These are phyloP conservation scores for Phytopythium montanum DNA, from an alignment of 352 stramenopile genomes.

Conservation along the genomic window DNA sequence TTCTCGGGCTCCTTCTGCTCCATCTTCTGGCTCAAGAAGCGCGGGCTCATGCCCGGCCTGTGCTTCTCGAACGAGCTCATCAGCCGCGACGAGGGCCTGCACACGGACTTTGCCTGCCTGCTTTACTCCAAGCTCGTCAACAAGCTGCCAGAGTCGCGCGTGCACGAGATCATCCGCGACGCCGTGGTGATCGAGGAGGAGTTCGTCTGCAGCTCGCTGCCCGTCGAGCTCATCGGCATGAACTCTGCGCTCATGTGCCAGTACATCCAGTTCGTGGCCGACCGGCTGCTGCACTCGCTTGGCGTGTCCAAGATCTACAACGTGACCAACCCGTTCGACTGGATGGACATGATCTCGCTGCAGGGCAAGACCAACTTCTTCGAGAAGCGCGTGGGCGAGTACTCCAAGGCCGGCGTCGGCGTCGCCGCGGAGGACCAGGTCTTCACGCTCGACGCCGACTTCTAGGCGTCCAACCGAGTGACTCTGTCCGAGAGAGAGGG, in stretches of 20 bases:
- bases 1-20: conserved; percentile 99
- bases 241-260: conserved; percentile 97
- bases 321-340: conserved; percentile 97
- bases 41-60: conserved; percentile 97
- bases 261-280: conserved; percentile 99
- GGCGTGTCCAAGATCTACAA: conserved; percentile 93
- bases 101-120: conserved; percentile 99
- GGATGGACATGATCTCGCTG: conserved; percentile 99
- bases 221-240: conserved; percentile 99
- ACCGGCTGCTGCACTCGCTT: conserved; percentile 93
- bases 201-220: conserved; percentile 96
- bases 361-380: conserved; percentile 99
- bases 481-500: too few species aligned
- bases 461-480: conserved; percentile 47
- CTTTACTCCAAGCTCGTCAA: conserved; percentile 98
- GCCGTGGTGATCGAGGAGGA: conserved; percentile 98
- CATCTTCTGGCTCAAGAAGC: conserved; percentile 99
- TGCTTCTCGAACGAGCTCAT: conserved; percentile 99
- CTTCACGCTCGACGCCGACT: conserved; percentile 93
- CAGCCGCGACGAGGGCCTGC: conserved; percentile 96
- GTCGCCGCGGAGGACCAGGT: conserved; percentile 84
- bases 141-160: conserved; percentile 90
- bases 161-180: conserved; percentile 95
- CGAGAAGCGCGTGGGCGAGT: conserved; percentile 98
- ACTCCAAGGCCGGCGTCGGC: conserved; percentile 97